Conservation (phyloP, 2,329 filamentous ascomycete species). For the Fusarium decemcellulare region DNA sequence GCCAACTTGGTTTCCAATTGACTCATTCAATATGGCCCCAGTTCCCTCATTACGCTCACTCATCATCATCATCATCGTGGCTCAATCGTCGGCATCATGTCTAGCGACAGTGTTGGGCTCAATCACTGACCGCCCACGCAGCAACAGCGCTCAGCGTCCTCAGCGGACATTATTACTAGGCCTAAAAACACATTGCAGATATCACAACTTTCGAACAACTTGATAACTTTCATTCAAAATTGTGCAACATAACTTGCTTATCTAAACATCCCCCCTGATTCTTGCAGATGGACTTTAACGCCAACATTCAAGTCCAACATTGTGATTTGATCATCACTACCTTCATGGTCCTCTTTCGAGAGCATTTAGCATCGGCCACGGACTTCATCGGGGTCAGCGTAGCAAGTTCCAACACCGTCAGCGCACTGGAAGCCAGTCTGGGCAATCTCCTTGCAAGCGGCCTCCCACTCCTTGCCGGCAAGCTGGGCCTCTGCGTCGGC, state of each 20-base stretch:
- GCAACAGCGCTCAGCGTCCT: no score
- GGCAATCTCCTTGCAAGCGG: conserved; percentile 35
- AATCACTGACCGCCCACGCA: no score
- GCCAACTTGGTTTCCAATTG: no score
- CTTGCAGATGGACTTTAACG: not conserved
- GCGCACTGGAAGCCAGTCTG: conserved; percentile 33
- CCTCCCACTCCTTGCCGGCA: conserved; percentile 43
- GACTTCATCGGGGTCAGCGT: conserved; percentile 19
- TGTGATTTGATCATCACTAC: no score
- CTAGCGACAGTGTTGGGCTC: no score
- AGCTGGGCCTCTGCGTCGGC: conserved; percentile 21
- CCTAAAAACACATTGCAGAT: no score
- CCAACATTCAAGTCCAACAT: not conserved
- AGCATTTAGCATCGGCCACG: conserved; percentile 29
- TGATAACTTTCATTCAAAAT: conserved; percentile 1
- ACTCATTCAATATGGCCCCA: no score
- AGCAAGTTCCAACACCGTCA: conserved; percentile 40
- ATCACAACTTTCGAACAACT: no score
- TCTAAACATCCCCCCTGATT: not conserved
- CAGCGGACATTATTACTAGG: no score
- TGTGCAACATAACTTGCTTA: not conserved
- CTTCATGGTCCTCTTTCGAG: not conserved
- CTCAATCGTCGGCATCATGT: no score
- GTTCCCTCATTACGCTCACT: no score
- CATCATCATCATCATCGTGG: no score